A percentile compares a stretch with the other conserved stretches of the same genome.
These are phyloP conservation scores for Trichoderma sp. DNA, from an alignment of 2,329 filamentous ascomycete genomes.

Conservation along the genomic window DNA sequence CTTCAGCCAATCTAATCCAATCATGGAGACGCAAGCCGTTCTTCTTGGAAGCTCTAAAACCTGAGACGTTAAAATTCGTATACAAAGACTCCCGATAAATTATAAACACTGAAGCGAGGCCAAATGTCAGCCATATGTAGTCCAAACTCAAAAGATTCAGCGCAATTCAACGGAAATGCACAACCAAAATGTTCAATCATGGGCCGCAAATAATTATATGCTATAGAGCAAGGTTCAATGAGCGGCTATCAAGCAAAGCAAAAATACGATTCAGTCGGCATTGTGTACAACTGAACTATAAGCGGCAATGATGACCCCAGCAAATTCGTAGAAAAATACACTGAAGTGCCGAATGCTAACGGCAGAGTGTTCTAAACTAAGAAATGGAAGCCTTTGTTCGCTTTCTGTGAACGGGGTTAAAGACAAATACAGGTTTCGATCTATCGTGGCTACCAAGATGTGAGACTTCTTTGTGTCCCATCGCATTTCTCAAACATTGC, in stretches of 20 bases:
- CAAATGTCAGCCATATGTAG: not conserved
- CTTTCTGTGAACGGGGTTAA: too few relatives aligned
- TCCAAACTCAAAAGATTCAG: not conserved
- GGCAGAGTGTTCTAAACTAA: too few relatives aligned
- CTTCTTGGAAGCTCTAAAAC: not conserved
- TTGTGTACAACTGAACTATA: not conserved
- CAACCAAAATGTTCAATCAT: not conserved
- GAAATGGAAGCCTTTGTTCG: not conserved
- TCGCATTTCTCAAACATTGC: not conserved
- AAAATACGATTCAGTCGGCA: accelerated
- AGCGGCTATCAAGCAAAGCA: not conserved
- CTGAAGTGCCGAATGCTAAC: too few relatives aligned
- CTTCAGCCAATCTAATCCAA: too few relatives aligned
- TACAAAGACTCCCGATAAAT: not conserved
- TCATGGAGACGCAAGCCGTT: not conserved
- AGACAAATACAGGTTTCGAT: not conserved
- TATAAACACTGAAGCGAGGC: not conserved
- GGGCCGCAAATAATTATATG: too few relatives aligned
- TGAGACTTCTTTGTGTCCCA: not conserved
- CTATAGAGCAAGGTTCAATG: not conserved
- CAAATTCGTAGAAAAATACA: too few relatives aligned
- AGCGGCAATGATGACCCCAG: too few relatives aligned
- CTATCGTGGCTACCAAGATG: not conserved
- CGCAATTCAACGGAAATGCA: not conserved
- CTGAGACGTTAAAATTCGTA: not conserved